Evolutionary conservation across 208 protist species (phyloP).

Genomic region (Tritrichomonas foetus): DNA sequence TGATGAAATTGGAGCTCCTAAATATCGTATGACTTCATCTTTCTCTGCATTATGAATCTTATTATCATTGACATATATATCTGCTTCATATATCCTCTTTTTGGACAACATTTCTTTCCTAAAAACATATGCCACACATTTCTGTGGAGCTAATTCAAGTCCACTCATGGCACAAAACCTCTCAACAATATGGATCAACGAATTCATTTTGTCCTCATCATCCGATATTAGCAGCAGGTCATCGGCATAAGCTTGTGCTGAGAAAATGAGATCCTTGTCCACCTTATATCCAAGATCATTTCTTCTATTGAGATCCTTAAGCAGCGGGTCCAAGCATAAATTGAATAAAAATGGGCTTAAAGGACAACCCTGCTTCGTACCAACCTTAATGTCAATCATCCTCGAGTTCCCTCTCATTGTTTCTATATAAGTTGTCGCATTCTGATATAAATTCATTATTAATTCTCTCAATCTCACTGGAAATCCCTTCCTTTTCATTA

Average conservation of each 20-base stretch:
- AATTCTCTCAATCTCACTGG: not conserved
- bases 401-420: not conserved
- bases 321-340: not conserved
- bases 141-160: not conserved
- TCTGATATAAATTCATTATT: not conserved
- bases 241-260: not conserved
- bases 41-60: too few relatives aligned
- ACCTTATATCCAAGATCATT: not conserved
- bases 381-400: not conserved
- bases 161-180: not conserved
- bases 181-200: not conserved
- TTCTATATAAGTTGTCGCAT: not conserved
- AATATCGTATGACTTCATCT: too few relatives aligned
- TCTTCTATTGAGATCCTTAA: not conserved
- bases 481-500: not conserved
- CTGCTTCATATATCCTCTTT: too few relatives aligned
- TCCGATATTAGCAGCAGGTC: not conserved
- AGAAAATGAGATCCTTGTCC: not conserved
- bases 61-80: too few relatives aligned
- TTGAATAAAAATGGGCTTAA: not conserved
- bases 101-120: too few relatives aligned
- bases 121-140: not conserved
- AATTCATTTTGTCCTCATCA: not conserved
- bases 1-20: too few relatives aligned
- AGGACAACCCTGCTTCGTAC: slow-evolving; percentile 11